These are phyloP conservation scores for Striga hermonthica DNA, from an alignment of 305 asterid species.

Conservation along the genomic window DNA sequence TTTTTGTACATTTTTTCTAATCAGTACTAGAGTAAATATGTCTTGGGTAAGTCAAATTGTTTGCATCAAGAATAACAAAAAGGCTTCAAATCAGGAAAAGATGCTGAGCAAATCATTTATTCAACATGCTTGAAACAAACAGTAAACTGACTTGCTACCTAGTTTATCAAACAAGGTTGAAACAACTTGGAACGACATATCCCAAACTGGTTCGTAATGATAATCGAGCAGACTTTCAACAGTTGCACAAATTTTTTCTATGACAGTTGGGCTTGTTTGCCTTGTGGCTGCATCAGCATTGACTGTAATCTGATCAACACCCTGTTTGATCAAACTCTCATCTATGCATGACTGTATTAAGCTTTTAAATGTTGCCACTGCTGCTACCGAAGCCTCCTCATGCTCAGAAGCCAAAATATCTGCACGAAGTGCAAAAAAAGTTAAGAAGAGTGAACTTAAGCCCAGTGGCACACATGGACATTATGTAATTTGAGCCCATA, in stretches of 20 bases:
- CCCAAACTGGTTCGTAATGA: slow-evolving; percentile 74
- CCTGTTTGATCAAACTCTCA: slow-evolving; percentile 66
- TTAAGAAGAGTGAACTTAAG: slow-evolving; percentile 14
- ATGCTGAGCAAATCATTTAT: not conserved
- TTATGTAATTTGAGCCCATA: not conserved
- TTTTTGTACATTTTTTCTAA: not conserved
- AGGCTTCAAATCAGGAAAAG: not conserved
- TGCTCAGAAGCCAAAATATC: slow-evolving; percentile 83
- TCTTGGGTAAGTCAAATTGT: not conserved
- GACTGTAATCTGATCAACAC: slow-evolving; percentile 52
- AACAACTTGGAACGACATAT: slow-evolving; percentile 75
- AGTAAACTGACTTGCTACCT: slow-evolving; percentile 43
- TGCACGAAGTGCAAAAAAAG: slow-evolving; percentile 34
- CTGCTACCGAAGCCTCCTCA: slow-evolving; percentile 72
- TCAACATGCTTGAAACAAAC: slow-evolving; percentile 12
- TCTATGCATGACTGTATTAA: slow-evolving; percentile 74
- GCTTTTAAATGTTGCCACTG: slow-evolving; percentile 68
- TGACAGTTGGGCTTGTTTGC: slow-evolving; percentile 66
- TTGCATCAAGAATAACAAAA: slow-evolving; percentile 16
- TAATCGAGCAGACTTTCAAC: slow-evolving; percentile 78
- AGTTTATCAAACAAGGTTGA: slow-evolving; percentile 81
- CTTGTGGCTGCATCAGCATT: slow-evolving; percentile 43
- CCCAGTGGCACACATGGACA: slow-evolving; percentile 4
- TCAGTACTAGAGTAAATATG: slow-evolving; percentile 7
- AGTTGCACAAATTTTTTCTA: slow-evolving; percentile 74